Evolutionary conservation across 176 grass and related monocot species (phyloP).

Genomic region (Alloteropsis semialata): DNA sequence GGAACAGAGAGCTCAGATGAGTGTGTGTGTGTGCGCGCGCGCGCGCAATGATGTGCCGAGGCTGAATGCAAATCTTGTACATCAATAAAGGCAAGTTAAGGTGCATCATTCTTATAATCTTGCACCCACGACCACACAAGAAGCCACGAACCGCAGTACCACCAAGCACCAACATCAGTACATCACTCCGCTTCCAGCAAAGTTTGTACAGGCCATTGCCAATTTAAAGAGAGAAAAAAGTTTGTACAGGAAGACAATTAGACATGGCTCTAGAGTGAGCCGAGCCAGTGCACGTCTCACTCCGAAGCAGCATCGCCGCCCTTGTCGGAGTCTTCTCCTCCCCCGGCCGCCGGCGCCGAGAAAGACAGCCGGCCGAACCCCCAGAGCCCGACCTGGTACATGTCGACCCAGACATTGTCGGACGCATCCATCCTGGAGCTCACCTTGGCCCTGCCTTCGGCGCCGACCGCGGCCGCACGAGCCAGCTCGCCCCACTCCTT

Average conservation of each 20-base stretch:
- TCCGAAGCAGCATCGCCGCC: neutral
- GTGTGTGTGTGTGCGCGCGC: too few relatives aligned
- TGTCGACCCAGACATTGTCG: conserved; percentile 65
- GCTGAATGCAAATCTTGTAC: conserved; percentile 20
- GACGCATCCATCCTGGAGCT: conserved; percentile 28
- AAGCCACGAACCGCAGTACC: neutral
- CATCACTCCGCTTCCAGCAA: neutral
- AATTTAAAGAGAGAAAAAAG: neutral
- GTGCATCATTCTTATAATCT: neutral
- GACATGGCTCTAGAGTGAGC: neutral
- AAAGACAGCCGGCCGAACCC: conserved; percentile 85
- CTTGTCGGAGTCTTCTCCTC: neutral
- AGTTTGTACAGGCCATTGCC: neutral
- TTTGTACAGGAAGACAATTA: neutral
- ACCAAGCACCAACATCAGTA: too few relatives aligned
- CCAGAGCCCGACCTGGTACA: conserved; percentile 79
- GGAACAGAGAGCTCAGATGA: neutral
- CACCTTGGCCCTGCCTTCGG: conserved; percentile 29
- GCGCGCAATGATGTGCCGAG: neutral
- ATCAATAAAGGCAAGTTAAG: conserved; percentile 22
- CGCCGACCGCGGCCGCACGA: neutral
- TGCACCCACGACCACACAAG: neutral
- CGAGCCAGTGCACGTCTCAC: conserved; percentile 7
- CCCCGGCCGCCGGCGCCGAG: conserved; percentile 26
- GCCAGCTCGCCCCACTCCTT: conserved; percentile 33